phyloP scores from a whole-genome alignment of 78 protist species.

The Dictyostelium citrinum region DNA sequence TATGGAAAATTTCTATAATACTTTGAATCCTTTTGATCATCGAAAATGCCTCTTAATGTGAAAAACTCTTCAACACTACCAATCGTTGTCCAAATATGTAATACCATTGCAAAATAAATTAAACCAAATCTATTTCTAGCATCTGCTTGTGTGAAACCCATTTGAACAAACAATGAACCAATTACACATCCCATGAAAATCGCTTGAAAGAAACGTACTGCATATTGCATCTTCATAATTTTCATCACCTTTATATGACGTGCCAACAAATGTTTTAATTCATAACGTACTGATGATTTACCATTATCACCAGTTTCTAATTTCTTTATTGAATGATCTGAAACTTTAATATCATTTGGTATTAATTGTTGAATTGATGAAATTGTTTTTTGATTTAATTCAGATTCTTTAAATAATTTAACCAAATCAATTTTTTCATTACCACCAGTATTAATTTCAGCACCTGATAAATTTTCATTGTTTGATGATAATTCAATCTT shows the following conservation, averaged over 20 bases:
- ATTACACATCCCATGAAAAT: slow-evolving; percentile 66
- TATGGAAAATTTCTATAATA: slow-evolving; percentile 59
- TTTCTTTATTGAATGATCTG: not conserved
- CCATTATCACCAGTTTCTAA: not conserved
- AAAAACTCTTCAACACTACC: slow-evolving; percentile 62
- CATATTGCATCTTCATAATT: slow-evolving; percentile 32
- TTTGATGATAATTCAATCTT: not conserved
- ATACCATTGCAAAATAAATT: slow-evolving; percentile 41
- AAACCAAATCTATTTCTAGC: slow-evolving; percentile 73
- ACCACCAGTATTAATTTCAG: not conserved
- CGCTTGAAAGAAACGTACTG: slow-evolving; percentile 45
- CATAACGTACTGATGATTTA: slow-evolving; percentile 28
- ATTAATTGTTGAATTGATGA: not conserved
- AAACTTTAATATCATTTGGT: not conserved
- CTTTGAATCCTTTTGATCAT: slow-evolving; percentile 65
- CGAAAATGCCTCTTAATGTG: slow-evolving; percentile 8
- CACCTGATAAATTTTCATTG: not conserved
- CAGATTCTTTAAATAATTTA: slow-evolving; percentile 37
- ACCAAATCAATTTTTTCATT: not conserved
- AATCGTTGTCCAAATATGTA: slow-evolving; percentile 66
- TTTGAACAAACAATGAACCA: slow-evolving; percentile 52
- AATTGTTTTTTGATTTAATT: not conserved
- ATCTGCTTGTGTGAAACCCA: slow-evolving; percentile 56
- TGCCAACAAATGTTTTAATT: slow-evolving; percentile 3
- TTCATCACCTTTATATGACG: slow-evolving; percentile 53